Evolutionary conservation across 164 flowering plant genomes (phyloP).

Genomic region (Akebia trifoliata): DNA sequence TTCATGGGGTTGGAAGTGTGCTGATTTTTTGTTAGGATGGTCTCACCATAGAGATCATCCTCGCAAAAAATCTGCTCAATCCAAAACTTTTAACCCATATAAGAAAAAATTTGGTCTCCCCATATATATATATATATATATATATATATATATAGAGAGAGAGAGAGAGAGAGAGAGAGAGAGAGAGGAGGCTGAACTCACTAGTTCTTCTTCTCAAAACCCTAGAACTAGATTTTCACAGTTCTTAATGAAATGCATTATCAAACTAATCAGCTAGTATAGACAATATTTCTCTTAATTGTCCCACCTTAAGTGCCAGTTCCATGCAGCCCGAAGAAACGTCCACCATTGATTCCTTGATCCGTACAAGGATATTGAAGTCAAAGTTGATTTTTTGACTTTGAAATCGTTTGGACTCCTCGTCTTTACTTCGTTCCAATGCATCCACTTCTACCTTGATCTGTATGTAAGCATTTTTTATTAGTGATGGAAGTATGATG

Average conservation of each 20-base stretch:
- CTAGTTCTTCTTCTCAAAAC: no score
- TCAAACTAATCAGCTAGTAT: neutral
- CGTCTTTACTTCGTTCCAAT: slow-evolving; percentile 72
- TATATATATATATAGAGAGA: no score
- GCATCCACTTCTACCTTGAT: slow-evolving; percentile 67
- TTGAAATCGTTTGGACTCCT: slow-evolving; percentile 63
- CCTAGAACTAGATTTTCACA: no score
- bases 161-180: no score
- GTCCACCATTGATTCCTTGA: slow-evolving; percentile 85
- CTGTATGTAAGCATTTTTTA: slow-evolving; percentile 23
- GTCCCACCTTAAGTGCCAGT: slow-evolving; percentile 59
- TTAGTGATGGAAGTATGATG: neutral
- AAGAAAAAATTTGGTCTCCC: no score
- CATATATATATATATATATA: no score
- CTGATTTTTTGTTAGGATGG: no score
- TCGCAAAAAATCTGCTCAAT: no score
- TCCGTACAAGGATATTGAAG: slow-evolving; percentile 48
- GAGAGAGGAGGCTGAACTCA: no score
- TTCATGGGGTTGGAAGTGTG: no score
- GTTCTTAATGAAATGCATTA: neutral
- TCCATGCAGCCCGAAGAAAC: slow-evolving; percentile 82
- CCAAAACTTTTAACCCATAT: no score
- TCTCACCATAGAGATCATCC: no score
- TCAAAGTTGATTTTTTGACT: slow-evolving; percentile 62
- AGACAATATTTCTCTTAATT: neutral